Conservation (phyloP, 2,329 filamentous ascomycete species). For the Monilinia fructigena region DNA sequence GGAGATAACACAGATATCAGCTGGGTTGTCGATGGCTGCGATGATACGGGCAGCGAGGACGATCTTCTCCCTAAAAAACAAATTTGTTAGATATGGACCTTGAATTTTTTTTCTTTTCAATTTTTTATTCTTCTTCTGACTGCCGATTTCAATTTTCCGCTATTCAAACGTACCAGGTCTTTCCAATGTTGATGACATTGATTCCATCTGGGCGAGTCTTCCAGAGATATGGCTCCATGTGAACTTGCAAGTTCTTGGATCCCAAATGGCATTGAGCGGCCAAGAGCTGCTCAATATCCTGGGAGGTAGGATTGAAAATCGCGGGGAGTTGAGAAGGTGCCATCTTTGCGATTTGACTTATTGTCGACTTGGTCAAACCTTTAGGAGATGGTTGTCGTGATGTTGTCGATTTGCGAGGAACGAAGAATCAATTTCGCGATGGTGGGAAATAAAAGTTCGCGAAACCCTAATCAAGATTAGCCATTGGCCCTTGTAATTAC, state of each 20-base stretch:
- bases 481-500: background rate
- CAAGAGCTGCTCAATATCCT: slow-evolving; percentile 99
- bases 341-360: slow-evolving; percentile 71
- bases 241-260: slow-evolving; percentile 98
- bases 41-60: slow-evolving; percentile 98
- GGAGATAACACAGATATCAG: slow-evolving; percentile 98
- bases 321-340: slow-evolving; percentile 91
- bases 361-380: slow-evolving; percentile 37
- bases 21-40: slow-evolving; percentile 97
- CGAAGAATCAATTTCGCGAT: slow-evolving; percentile 22
- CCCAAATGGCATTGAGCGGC: slow-evolving; percentile 95
- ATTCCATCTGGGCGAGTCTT: slow-evolving; percentile 98
- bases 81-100: slow-evolving; percentile 96
- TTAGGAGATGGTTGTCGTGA: slow-evolving; percentile 23
- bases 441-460: slow-evolving; percentile 21
- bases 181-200: slow-evolving; percentile 99
- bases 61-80: slow-evolving; percentile 86
- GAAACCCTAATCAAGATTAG: slow-evolving; percentile 26
- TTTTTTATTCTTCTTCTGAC: slow-evolving; percentile 46
- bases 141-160: slow-evolving; percentile 2
- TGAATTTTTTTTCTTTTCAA: slow-evolving; percentile 78
- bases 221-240: slow-evolving; percentile 99
- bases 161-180: slow-evolving; percentile 79
- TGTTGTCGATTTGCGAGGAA: slow-evolving; percentile 32
- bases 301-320: slow-evolving; percentile 90